These are phyloP conservation scores for Saturnispora galanensis DNA, from an alignment of 805 yeast genomes.

Conservation along the genomic window DNA sequence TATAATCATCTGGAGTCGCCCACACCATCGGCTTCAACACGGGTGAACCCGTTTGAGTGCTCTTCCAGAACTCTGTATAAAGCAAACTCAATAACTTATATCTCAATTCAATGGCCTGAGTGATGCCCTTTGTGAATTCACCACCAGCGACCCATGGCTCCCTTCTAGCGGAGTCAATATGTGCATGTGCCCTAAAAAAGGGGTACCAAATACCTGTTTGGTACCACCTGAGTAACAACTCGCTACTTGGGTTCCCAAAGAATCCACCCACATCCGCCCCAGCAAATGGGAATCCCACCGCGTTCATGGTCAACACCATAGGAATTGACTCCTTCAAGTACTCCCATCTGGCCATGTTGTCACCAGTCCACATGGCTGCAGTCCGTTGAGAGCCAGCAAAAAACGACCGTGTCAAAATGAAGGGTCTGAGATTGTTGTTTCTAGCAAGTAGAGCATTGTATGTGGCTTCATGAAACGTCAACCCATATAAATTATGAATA, in stretches of 20 bases:
- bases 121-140: conserved; percentile 54
- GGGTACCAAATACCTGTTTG: conserved; percentile 96
- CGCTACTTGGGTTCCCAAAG: conserved; percentile 79
- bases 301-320: conserved; percentile 72
- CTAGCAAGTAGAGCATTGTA: conserved; percentile 52
- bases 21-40: conserved; percentile 61
- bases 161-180: conserved; percentile 82
- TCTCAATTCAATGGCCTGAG: conserved; percentile 63
- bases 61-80: conserved; percentile 67
- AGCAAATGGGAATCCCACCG: conserved; percentile 81
- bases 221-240: conserved; percentile 84
- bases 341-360: conserved; percentile 89
- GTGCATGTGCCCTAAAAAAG: conserved; percentile 94
- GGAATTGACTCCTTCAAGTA: conserved; percentile 73
- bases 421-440: conserved; percentile 56
- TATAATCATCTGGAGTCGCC: conserved; percentile 37
- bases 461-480: conserved; percentile 74
- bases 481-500: conserved; percentile 77
- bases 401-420: conserved; percentile 75
- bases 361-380: conserved; percentile 97
- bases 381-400: conserved; percentile 88
- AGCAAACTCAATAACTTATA: conserved; percentile 69
- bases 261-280: conserved; percentile 99
- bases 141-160: conserved; percentile 88
- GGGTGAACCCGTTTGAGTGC: conserved; percentile 56